Evolutionary conservation across 2,329 filamentous ascomycete species (phyloP).

Genomic region (Claviceps digitariae): DNA sequence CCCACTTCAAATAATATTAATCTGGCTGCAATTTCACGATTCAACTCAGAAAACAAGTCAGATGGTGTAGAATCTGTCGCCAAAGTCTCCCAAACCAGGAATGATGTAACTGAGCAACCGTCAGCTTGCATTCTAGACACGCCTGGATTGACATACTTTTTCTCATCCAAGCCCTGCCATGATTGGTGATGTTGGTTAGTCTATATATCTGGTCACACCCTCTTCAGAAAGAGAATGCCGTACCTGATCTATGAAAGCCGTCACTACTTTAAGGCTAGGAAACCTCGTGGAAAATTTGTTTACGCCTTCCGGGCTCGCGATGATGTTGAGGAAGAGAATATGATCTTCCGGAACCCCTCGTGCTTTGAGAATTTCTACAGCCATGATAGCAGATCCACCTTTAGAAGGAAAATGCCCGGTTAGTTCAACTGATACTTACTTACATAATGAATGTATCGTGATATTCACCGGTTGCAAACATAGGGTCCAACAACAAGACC

Average conservation of each 20-base stretch:
- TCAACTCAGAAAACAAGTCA: conserved; percentile 23
- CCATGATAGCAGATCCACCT: conserved; percentile 95
- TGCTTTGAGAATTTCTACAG: conserved; percentile 80
- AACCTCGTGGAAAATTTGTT: conserved; percentile 80
- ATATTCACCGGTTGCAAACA: conserved; percentile 84
- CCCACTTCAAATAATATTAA: neutral
- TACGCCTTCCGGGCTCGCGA: conserved; percentile 91
- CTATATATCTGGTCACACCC: neutral
- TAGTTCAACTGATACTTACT: neutral
- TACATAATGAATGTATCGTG: neutral
- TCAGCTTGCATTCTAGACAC: conserved; percentile 19
- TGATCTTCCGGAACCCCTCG: conserved; percentile 88
- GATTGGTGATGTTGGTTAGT: neutral
- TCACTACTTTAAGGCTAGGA: conserved; percentile 80
- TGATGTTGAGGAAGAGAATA: conserved; percentile 92
- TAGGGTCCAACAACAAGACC: conserved; percentile 92
- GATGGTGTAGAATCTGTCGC: conserved; percentile 89
- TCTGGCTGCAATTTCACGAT: neutral
- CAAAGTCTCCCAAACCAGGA: conserved; percentile 87
- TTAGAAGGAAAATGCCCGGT: neutral
- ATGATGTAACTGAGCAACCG: conserved; percentile 66
- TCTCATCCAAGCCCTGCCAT: conserved; percentile 70
- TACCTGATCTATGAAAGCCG: conserved; percentile 82
- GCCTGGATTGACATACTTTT: conserved; percentile 53
- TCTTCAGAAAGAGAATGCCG: conserved; percentile 9